A percentile compares a stretch with the other conserved stretches of the same genome.
Evolutionary conservation across 2,329 filamentous ascomycete species (phyloP).

Genomic region (Plectosphaerella sp.): DNA sequence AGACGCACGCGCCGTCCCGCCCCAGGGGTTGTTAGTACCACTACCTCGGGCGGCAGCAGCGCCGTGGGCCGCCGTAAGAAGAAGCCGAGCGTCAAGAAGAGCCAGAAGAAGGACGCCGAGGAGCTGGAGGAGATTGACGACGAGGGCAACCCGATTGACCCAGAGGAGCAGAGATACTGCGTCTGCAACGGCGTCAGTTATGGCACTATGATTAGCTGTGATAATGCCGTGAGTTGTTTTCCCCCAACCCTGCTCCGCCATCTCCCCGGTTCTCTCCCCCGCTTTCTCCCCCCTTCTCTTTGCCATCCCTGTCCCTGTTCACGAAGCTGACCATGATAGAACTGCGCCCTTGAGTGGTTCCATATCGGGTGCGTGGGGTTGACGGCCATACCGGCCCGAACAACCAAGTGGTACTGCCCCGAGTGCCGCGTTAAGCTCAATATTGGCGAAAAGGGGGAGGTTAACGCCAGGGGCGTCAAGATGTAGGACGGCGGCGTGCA

Average conservation of each 20-base stretch:
- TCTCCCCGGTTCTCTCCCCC: too few species aligned
- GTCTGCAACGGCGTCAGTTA: slow-evolving; percentile 76
- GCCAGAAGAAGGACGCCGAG: slow-evolving; percentile 43
- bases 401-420: slow-evolving; percentile 82
- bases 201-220: slow-evolving; percentile 79
- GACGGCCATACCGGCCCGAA: slow-evolving; percentile 61
- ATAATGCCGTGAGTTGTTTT: slow-evolving; percentile 73
- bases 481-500: slow-evolving; percentile 21
- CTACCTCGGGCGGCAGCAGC: slow-evolving; percentile 55
- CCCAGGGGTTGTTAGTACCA: slow-evolving; percentile 65
- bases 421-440: slow-evolving; percentile 63
- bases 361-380: slow-evolving; percentile 74
- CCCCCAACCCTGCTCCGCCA: too few species aligned
- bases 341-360: slow-evolving; percentile 83
- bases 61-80: slow-evolving; percentile 70
- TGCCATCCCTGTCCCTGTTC: neutral
- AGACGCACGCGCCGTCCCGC: slow-evolving; percentile 55
- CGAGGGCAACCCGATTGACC: slow-evolving; percentile 67
- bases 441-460: slow-evolving; percentile 60
- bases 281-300: too few species aligned
- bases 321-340: slow-evolving; percentile 24
- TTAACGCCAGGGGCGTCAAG: slow-evolving; percentile 53
- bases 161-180: slow-evolving; percentile 73
- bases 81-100: slow-evolving; percentile 52
- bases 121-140: slow-evolving; percentile 60